Percentiles rank a stretch among this genome's conserved stretches.
Evolutionary conservation across 208 protist genomes (phyloP).

Genomic region (Crithidia thermophila): DNA sequence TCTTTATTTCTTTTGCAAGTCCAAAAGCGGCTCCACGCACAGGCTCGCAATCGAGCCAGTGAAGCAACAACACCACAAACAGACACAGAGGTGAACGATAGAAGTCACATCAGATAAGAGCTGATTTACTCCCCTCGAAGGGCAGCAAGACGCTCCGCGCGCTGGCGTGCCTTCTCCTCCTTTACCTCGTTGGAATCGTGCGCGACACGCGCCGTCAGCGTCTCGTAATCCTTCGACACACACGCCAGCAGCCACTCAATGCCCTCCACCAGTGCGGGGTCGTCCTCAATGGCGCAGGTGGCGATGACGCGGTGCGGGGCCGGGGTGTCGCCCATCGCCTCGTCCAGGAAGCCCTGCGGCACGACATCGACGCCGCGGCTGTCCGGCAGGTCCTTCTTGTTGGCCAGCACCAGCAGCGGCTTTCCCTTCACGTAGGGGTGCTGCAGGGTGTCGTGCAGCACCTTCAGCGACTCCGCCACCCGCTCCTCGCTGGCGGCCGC

Average conservation of each 20-base stretch:
- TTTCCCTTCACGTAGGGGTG: constrained; percentile 96
- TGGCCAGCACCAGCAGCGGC: constrained; percentile 98
- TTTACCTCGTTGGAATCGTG: constrained; percentile 66
- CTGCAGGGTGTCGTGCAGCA: constrained; percentile 79
- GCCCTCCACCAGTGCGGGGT: constrained; percentile 69
- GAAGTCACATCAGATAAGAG: too few species aligned
- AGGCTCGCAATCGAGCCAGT: too few species aligned
- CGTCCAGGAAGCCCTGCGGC: constrained; percentile 62
- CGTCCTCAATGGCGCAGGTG: constrained; percentile 82
- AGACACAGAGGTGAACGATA: too few species aligned
- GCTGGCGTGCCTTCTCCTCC: constrained; percentile 71
- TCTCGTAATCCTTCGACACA: constrained; percentile 68
- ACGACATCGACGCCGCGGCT: constrained; percentile 84
- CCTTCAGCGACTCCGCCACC: constrained; percentile 66
- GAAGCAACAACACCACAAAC: too few species aligned
- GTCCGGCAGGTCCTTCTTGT: constrained; percentile 99
- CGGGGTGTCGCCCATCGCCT: constrained; percentile 35
- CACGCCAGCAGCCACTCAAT: constrained; percentile 87
- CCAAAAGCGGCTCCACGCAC: too few species aligned
- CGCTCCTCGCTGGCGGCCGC: constrained; percentile 62
- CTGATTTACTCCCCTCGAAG: constrained; percentile 34
- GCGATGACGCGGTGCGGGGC: constrained; percentile 65
- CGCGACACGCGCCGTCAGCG: constrained; percentile 57
- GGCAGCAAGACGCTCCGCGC: constrained; percentile 61
- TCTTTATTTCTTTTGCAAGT: too few species aligned